A percentile compares a stretch with the other conserved stretches of the same genome.
phyloP scores from a whole-genome alignment of 2,329 filamentous ascomycete genomes.

The Coleophoma eucalyptorum region DNA sequence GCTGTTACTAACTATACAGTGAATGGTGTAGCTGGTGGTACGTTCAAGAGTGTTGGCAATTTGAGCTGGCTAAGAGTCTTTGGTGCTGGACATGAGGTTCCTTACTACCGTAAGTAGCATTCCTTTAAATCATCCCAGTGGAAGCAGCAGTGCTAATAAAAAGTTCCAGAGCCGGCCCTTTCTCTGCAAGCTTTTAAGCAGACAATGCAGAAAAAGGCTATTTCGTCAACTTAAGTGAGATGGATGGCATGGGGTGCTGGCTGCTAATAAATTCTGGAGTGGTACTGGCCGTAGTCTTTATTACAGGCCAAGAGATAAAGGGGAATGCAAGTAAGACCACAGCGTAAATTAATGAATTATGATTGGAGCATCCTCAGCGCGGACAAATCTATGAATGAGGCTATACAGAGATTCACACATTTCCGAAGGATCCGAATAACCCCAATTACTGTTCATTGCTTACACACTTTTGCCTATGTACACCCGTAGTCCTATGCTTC shows the following conservation, averaged over 20 bases:
- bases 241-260: background rate
- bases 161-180: slow-evolving; percentile 32
- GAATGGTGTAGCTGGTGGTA: slow-evolving; percentile 40
- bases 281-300: no score
- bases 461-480: no score
- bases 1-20: slow-evolving; percentile 41
- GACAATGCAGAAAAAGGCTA: slow-evolving; percentile 33
- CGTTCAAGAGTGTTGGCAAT: slow-evolving; percentile 46
- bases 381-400: no score
- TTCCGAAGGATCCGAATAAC: no score
- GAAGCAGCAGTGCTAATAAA: slow-evolving; percentile 4
- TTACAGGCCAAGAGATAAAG: no score
- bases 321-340: no score
- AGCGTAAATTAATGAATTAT: no score
- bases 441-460: no score
- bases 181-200: slow-evolving; percentile 43
- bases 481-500: background rate
- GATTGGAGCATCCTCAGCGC: no score
- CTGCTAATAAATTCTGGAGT: no score
- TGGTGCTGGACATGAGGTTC: slow-evolving; percentile 38
- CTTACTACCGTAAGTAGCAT: slow-evolving; percentile 20
- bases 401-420: no score
- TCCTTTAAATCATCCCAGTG: background rate
- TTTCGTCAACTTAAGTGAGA: slow-evolving; percentile 28
- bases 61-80: slow-evolving; percentile 45